Evolutionary conservation across 2,329 filamentous ascomycete species (phyloP), one percentile per base, ranked within the genome.

Genomic region (Apiospora rasikravindrae): DNA sequence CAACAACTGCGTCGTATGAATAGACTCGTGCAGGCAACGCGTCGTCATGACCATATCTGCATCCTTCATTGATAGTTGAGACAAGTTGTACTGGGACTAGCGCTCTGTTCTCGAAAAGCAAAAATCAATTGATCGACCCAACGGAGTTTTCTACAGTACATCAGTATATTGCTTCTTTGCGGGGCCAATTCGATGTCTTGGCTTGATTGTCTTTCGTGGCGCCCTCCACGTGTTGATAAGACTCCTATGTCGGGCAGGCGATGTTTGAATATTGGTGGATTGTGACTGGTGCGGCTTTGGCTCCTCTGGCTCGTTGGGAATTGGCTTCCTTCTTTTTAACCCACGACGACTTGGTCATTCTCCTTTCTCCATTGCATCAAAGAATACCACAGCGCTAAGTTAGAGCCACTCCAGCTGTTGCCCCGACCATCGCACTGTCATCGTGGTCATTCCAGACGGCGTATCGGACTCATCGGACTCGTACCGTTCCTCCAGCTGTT

Each of bases 151-250:
- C 14, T 51, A 53, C 51, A 53, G 51, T 53, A 53, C 51, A 29
- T 53, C 24, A 29, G 51, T 33, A 22, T 26, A 29, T 22, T 61
- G 16, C 2, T 19, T 22, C 26, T 33, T 61, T 33, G 53, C 53
- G 22, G 53, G 26, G 19, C 16, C 53, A 33, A n/a, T 40, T 40
- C 57, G 22, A 64, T 64, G 57, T 64, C 57, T 40, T 64, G 57
- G 29, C 57, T 40, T 6, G 24, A 24, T 40, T 40, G 19, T 40
- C 22, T 64, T 13, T 22, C 57, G 57, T 40, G 57, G 57, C 57
- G 57, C 44, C 44, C 37, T 24, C 67, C 67, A 69, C 67, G 67
- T 69, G 67, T 49, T 69, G 67, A 69, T 69, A 69, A 69, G 67
- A 44, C 49, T 40, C 67, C 49, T 22, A 64, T 64, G 57, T 33